phyloP scores from a whole-genome alignment of 345 rosid genomes.

The Eucalyptus marginata region DNA sequence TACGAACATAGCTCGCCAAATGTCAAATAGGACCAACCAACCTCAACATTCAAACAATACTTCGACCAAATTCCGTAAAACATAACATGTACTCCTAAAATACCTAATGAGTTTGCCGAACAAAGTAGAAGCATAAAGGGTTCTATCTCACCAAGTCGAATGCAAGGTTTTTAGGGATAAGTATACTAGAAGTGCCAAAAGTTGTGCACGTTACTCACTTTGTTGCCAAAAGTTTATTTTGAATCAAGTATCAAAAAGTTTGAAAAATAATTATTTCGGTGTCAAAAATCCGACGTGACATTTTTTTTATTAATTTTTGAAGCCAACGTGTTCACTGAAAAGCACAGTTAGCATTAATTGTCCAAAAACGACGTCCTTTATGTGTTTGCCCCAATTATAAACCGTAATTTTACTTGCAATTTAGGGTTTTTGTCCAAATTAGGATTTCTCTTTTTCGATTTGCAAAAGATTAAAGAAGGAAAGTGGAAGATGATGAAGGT shows the following conservation, averaged over 20 bases:
- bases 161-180: not conserved
- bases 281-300: accelerated
- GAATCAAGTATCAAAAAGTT: accelerated
- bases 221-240: accelerated
- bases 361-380: too few relatives aligned
- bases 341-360: accelerated
- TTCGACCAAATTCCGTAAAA: not conserved
- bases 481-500: too few relatives aligned
- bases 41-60: not conserved
- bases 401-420: too few relatives aligned
- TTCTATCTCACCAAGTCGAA: not conserved
- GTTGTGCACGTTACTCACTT: accelerated
- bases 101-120: not conserved
- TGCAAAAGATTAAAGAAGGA: too few relatives aligned
- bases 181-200: accelerated
- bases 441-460: too few relatives aligned
- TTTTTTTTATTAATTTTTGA: too few relatives aligned
- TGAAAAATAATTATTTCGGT: too few relatives aligned
- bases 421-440: too few relatives aligned
- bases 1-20: not conserved
- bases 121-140: not conserved
- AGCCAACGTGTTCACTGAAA: accelerated
- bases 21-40: not conserved
- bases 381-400: too few relatives aligned
- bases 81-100: not conserved